phyloP scores from a whole-genome alignment of 768 basidiomycete species.

The Phanerodontia chrysosporium region DNA sequence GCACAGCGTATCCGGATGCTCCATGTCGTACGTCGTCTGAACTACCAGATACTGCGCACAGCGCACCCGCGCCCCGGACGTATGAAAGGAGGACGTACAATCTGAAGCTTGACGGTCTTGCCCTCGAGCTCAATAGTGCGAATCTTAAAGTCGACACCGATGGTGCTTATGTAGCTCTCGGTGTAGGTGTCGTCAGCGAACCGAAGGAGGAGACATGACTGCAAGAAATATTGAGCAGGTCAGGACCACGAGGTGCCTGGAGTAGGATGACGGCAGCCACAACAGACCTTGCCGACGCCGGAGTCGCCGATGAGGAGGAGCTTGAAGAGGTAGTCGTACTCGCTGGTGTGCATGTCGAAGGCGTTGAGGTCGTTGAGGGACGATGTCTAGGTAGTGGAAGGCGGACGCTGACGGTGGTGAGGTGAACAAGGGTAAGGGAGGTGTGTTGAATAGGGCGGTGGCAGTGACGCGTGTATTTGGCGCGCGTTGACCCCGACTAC shows the following conservation, averaged over 20 bases:
- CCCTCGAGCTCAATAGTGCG: slow-evolving; percentile 97
- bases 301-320: slow-evolving; percentile 93
- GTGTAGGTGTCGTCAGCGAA: slow-evolving; percentile 98
- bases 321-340: slow-evolving; percentile 96
- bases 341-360: slow-evolving; percentile 78
- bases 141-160: slow-evolving; percentile 99
- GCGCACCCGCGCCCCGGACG: background rate
- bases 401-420: slow-evolving; percentile 10
- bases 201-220: slow-evolving; percentile 90
- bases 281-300: slow-evolving; percentile 85
- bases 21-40: background rate
- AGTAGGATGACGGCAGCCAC: slow-evolving; percentile 4
- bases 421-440: slow-evolving; percentile 21
- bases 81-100: slow-evolving; percentile 51
- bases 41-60: background rate
- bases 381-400: slow-evolving; percentile 4
- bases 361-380: slow-evolving; percentile 5
- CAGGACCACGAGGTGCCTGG: slow-evolving; percentile 18
- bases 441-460: slow-evolving; percentile 26
- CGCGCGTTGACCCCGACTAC: slow-evolving; percentile 20
- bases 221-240: slow-evolving; percentile 10
- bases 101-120: slow-evolving; percentile 97
- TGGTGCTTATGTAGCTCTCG: slow-evolving; percentile 95
- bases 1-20: background rate
- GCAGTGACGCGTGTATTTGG: slow-evolving; percentile 30